These are phyloP conservation scores for Tylopilus cervinicoccineus DNA, from an alignment of 768 basidiomycete genomes.

Conservation along the genomic window DNA sequence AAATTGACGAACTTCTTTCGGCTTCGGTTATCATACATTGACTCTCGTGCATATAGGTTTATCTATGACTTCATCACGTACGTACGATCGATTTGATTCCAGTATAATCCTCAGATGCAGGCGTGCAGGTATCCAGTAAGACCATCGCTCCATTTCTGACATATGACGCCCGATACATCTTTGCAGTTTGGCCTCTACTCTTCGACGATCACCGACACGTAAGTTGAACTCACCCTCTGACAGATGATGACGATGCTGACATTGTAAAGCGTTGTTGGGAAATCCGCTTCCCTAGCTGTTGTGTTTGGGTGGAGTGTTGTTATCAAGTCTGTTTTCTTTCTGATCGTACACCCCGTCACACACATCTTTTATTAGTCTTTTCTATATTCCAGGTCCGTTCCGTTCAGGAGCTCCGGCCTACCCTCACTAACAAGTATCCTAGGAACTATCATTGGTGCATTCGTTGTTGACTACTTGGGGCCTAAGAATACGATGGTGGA, in stretches of 20 bases:
- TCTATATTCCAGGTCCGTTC: constrained; percentile 57
- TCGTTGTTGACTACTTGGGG: constrained; percentile 70
- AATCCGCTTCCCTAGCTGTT: constrained; percentile 45
- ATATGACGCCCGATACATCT: constrained; percentile 1
- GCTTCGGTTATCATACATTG: neutral
- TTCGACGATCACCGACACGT: constrained; percentile 69
- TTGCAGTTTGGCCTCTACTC: constrained; percentile 76
- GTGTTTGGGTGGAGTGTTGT: constrained; percentile 84
- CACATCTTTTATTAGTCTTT: constrained; percentile 36
- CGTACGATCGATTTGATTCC: constrained; percentile 21
- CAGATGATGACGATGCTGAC: neutral
- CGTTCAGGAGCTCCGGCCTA: neutral
- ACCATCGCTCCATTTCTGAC: constrained; percentile 3
- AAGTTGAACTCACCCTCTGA: constrained; percentile 14
- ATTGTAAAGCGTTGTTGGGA: constrained; percentile 52
- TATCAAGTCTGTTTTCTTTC: constrained; percentile 56
- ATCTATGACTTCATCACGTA: constrained; percentile 79
- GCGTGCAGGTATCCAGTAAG: constrained; percentile 58
- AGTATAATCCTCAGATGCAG: neutral
- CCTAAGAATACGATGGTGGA: constrained; percentile 73
- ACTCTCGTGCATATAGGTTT: constrained; percentile 41
- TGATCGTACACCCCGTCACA: neutral
- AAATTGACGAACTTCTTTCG: constrained; percentile 2
- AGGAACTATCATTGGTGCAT: constrained; percentile 68
- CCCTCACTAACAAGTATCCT: constrained; percentile 4